phyloP scores from a whole-genome alignment of 1,284 basidiomycete species.

The Chalciporus sp. region DNA sequence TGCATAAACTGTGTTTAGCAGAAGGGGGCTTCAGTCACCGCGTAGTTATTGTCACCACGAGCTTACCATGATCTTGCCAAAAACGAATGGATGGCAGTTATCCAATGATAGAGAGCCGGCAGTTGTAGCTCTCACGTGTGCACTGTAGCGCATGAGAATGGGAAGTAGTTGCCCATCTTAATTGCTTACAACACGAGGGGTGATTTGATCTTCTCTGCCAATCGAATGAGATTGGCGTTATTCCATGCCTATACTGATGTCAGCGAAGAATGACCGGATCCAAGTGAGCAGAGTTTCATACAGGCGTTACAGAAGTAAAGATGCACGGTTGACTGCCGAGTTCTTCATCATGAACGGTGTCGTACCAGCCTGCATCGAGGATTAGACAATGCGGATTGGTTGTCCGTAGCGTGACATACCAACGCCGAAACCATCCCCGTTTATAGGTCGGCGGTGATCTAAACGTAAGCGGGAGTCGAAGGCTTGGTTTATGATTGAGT shows the following conservation, averaged over 20 bases:
- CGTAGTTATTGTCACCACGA: not conserved
- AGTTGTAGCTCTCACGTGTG: conserved; percentile 89
- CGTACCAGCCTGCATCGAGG: conserved; percentile 73
- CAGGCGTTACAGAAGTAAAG: conserved; percentile 95
- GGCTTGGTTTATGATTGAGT: conserved; percentile 96
- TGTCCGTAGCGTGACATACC: conserved; percentile 55
- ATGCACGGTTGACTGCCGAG: conserved; percentile 89
- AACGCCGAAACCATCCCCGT: conserved; percentile 97
- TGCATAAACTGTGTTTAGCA: conserved; percentile 81
- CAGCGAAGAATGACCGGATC: conserved; percentile 3
- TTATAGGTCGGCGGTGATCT: conserved; percentile 82
- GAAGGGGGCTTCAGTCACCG: not conserved
- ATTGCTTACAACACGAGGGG: conserved; percentile 84
- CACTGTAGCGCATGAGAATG: conserved; percentile 47
- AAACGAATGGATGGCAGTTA: conserved; percentile 92
- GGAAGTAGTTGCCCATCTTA: not conserved
- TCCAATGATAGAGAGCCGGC: conserved; percentile 86
- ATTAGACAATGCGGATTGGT: not conserved
- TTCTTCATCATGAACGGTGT: conserved; percentile 76
- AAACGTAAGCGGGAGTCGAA: conserved; percentile 89
- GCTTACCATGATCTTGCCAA: conserved; percentile 85
- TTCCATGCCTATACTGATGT: conserved; percentile 80
- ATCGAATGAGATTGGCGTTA: conserved; percentile 83
- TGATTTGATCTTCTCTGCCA: conserved; percentile 95
- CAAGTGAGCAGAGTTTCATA: conserved; percentile 30